Evolutionary conservation across 176 grass and related monocot genomes (phyloP), one percentile per base, ranked within the genome.

Genomic region (Microstegium vimineum): DNA sequence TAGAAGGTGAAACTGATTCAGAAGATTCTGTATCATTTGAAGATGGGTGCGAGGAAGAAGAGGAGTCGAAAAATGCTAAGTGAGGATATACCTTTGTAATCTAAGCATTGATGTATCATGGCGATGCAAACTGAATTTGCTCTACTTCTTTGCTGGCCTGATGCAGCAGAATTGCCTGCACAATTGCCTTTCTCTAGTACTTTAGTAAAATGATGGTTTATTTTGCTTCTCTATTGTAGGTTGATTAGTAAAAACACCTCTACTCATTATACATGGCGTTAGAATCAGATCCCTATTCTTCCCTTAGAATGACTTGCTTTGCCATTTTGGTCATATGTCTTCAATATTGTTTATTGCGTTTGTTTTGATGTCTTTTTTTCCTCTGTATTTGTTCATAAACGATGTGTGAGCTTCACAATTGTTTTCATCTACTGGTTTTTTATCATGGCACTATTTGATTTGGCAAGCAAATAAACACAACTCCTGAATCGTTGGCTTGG

Each of bases 11-110:
- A 74, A 69, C 20, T 61, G 43, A 60, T 9, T n/a, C 4, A 11
- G 49, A 83, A 43, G 84, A 80, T 54, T 69, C 80, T 45, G 47
- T 62, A 26, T 62, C 69, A 34, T 51, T 40, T 43, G 76, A 89
- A 51, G 37, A 69, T 20, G 49, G 35, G n/a, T 32, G 23, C 32
- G 61, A 41, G 67, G 62, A 51, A 34, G 46, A 69, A 81, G 33
- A 81, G 8, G 69, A 49, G 13, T 46, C 52, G 62, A 16, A 23
- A 86, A 73, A 49, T 62, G 25, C 52, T 52, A 22, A 18, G 80
- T 26, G 11, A 40, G 49, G 61, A 74, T 84, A 8, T 66, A 9
- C 37, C 28, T 60, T 77, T 61, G 16, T 45, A 77, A 25, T 74
- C 77, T 28, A 73, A 34, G 34, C 65, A 66, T 76, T 81, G 16